Percentiles rank a stretch among this genome's conserved stretches.
phyloP scores from a whole-genome alignment of 1,284 basidiomycete genomes.

The Tilletia setariae region DNA sequence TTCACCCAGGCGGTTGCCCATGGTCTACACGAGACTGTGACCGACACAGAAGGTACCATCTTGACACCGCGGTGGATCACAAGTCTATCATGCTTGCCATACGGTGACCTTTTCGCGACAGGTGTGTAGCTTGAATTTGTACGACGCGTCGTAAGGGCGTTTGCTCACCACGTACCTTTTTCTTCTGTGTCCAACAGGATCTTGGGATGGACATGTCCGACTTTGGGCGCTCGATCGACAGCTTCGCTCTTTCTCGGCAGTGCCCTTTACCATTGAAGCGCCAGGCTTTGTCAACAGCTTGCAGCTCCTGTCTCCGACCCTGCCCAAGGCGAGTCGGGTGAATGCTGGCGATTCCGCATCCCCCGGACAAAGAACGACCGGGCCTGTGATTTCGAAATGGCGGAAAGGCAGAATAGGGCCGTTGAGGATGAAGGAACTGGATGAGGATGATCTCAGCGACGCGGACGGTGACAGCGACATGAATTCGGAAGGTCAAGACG shows the following conservation, averaged over 20 bases:
- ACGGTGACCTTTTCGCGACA: constrained; percentile 85
- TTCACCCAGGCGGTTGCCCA: constrained; percentile 81
- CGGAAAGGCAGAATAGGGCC: not conserved
- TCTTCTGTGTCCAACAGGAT: constrained; percentile 62
- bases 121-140: constrained; percentile 60
- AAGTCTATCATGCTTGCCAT: constrained; percentile 72
- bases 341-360: not conserved
- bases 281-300: constrained; percentile 84
- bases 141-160: not conserved
- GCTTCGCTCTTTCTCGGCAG: constrained; percentile 70
- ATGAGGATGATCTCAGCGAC: not conserved
- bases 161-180: too few relatives aligned
- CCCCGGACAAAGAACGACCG: not conserved
- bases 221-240: constrained; percentile 81
- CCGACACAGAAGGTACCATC: constrained; percentile 71
- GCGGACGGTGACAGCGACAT: not conserved
- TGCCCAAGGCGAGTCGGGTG: not conserved
- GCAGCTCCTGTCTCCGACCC: constrained; percentile 64
- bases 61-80: constrained; percentile 86
- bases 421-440: not conserved
- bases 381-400: not conserved
- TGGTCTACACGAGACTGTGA: constrained; percentile 67
- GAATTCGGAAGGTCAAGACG: not conserved
- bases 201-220: constrained; percentile 82
- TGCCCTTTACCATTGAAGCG: constrained; percentile 64